These are phyloP conservation scores for Amanita exitialis DNA, from an alignment of 768 basidiomycete species.

Conservation along the genomic window DNA sequence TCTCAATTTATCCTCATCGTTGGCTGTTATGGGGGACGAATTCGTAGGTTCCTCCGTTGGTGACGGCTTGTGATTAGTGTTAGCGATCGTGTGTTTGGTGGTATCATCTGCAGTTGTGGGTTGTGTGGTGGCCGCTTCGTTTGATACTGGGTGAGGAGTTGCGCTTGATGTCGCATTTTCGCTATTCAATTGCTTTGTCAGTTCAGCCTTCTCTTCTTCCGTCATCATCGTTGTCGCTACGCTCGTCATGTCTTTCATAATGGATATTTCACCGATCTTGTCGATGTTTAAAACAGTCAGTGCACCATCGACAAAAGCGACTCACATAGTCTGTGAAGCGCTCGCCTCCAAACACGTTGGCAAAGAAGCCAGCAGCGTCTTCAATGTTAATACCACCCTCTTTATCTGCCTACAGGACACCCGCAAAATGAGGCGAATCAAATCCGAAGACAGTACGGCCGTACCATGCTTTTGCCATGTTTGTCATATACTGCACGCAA, in stretches of 20 bases:
- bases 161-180: conserved; percentile 12
- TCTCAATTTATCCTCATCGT: neutral
- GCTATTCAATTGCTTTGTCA: conserved; percentile 62
- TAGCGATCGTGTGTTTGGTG: conserved; percentile 10
- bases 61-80: conserved; percentile 4
- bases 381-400: conserved; percentile 75
- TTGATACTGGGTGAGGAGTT: neutral
- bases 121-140: neutral
- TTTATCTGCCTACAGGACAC: conserved; percentile 46
- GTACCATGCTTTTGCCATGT: conserved; percentile 83
- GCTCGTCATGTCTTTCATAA: conserved; percentile 90
- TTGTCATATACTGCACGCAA: conserved; percentile 87
- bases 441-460: conserved; percentile 12
- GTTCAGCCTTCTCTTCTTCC: conserved; percentile 86
- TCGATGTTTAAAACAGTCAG: neutral
- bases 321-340: conserved; percentile 83
- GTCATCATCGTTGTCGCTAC: conserved; percentile 82
- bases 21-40: neutral
- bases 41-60: conserved; percentile 7
- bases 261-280: conserved; percentile 92
- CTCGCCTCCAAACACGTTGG: conserved; percentile 93
- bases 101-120: conserved; percentile 7
- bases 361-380: conserved; percentile 92
- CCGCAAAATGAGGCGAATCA: neutral
- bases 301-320: conserved; percentile 8